Evolutionary conservation across 2,329 filamentous ascomycete species (phyloP).

Genomic region (Claviceps digitariae): DNA sequence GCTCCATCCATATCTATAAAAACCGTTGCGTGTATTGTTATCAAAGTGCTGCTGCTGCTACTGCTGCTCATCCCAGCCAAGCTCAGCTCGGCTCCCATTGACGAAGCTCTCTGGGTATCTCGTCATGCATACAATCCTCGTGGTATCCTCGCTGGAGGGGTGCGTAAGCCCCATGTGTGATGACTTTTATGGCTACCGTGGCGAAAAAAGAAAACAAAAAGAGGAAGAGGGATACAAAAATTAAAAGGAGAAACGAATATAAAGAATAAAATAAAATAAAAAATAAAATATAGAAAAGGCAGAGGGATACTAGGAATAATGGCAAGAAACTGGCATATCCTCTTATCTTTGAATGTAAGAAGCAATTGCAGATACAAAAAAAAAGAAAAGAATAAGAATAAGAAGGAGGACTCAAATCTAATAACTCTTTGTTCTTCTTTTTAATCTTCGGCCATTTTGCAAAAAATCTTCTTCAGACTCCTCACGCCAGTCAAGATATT

Average conservation of each 20-base stretch:
- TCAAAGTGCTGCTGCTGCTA: background rate
- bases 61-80: background rate
- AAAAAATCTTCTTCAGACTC: slow-evolving; percentile 58
- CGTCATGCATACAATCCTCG: background rate
- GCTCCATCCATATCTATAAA: background rate
- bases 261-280: background rate
- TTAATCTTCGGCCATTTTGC: slow-evolving; percentile 37
- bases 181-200: too few species aligned
- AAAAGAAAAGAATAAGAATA: background rate
- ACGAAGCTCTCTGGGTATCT: slow-evolving; percentile 3
- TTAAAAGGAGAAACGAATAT: background rate
- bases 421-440: background rate
- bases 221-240: too few species aligned
- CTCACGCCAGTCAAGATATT: slow-evolving; percentile 65
- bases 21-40: background rate
- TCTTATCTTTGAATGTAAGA: too few species aligned
- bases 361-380: too few species aligned
- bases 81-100: background rate
- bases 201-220: too few species aligned
- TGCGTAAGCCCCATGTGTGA: too few species aligned
- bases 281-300: too few species aligned
- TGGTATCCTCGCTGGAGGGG: background rate
- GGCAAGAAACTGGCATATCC: too few species aligned
- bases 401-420: background rate
- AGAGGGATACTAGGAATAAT: too few species aligned